A percentile compares a stretch with the other conserved stretches of the same genome.
These are phyloP conservation scores for Pleurotus pulmonarius DNA, from an alignment of 768 basidiomycete genomes.

Conservation along the genomic window DNA sequence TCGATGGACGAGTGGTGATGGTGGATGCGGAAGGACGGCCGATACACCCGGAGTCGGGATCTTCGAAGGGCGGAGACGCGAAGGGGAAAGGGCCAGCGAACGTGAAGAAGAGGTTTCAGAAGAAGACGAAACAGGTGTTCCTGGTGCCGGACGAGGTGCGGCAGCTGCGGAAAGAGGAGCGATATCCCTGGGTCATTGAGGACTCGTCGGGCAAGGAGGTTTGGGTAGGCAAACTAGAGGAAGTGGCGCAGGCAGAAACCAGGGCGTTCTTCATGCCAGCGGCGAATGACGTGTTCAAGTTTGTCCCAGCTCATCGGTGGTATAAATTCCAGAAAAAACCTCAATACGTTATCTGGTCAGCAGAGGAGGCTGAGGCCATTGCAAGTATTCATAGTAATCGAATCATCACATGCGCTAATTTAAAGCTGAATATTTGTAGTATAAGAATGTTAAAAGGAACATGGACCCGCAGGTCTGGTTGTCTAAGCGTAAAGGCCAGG, in stretches of 20 bases:
- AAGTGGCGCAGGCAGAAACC: constrained; percentile 63
- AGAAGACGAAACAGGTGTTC: constrained; percentile 83
- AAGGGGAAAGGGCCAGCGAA: constrained; percentile 43
- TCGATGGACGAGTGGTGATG: constrained; percentile 77
- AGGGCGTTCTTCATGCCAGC: constrained; percentile 85
- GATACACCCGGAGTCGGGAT: constrained; percentile 38
- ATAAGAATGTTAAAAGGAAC: constrained; percentile 54
- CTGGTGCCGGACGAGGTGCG: constrained; percentile 74
- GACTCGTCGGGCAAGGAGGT: constrained; percentile 66
- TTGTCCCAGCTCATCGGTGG: constrained; percentile 85
- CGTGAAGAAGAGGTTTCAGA: constrained; percentile 72
- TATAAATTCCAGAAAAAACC: constrained; percentile 91
- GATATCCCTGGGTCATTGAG: constrained; percentile 92
- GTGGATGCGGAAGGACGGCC: constrained; percentile 75
- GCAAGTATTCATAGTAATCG: constrained; percentile 12
- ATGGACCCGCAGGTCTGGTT: constrained; percentile 75
- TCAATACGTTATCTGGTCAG: constrained; percentile 65
- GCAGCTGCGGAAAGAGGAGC: constrained; percentile 79
- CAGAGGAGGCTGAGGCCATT: constrained; percentile 56
- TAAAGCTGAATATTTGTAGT: constrained; percentile 3
- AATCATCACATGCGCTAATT: constrained; percentile 29
- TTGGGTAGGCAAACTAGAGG: constrained; percentile 84
- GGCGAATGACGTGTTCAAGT: constrained; percentile 78
- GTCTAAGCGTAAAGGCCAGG: constrained; percentile 51
- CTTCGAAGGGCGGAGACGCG: constrained; percentile 22